Evolutionary conservation across 495 filamentous ascomycete species (phyloP).

Genomic region (Pyrenopolyporus hunteri): DNA sequence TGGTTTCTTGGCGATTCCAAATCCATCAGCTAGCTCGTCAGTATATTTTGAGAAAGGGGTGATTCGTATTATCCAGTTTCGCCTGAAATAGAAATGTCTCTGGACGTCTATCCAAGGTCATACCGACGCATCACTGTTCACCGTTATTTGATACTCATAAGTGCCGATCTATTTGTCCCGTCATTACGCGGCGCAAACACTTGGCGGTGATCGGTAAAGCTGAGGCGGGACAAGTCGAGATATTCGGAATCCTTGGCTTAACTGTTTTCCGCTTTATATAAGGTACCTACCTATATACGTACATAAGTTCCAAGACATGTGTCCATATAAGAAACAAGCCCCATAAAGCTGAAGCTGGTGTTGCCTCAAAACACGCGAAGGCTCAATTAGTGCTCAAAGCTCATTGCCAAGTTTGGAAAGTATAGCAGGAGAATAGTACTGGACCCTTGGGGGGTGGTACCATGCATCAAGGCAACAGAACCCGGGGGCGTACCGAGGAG

Average conservation of each 20-base stretch:
- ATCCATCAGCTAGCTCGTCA: background rate
- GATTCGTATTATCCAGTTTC: background rate
- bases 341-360: slow-evolving; percentile 17
- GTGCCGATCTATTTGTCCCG: background rate
- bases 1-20: slow-evolving; percentile 6
- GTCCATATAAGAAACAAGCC: background rate
- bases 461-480: slow-evolving; percentile 1
- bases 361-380: slow-evolving; percentile 15
- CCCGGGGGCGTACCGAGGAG: slow-evolving; percentile 14
- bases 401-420: slow-evolving; percentile 40
- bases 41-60: background rate
- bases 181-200: background rate
- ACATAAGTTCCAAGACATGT: slow-evolving; percentile 7
- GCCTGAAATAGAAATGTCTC: background rate
- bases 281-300: slow-evolving; percentile 15
- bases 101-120: background rate
- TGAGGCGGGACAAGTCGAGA: slow-evolving; percentile 24
- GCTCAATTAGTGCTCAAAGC: slow-evolving; percentile 25
- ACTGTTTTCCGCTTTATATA: background rate
- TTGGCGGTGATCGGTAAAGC: slow-evolving; percentile 16
- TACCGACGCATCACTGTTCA: background rate
- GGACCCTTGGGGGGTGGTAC: background rate
- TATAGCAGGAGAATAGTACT: slow-evolving; percentile 23
- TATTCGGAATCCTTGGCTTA: slow-evolving; percentile 5
- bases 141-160: background rate